Evolutionary conservation across 78 protist genomes (phyloP), one percentile per base, ranked within the genome.

Genomic region (Creolimax fragrantissima): DNA sequence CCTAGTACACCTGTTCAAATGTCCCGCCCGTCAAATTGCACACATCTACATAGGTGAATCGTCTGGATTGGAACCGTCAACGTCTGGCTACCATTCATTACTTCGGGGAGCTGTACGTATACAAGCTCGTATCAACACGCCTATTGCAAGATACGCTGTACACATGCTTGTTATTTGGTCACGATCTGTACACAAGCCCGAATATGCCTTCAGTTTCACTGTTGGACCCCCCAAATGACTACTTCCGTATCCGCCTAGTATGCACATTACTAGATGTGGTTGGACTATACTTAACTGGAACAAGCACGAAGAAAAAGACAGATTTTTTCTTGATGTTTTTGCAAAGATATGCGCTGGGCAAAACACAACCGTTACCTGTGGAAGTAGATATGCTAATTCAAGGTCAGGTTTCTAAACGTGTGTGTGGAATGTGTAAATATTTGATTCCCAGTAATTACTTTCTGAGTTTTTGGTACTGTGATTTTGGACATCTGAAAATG

Each of bases 21-120:
- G 5, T 41, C 5, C 86, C 4, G 39, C 39, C 35, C 42, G 86
- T 11, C 44, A 5, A 58, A 11, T 11, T 58, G 74, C 74, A 58
- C 74, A 58, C 74, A 58, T 83, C 37, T 83, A 24, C 35, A 41
- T 41, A 83, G 86, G 35, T 83, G 42, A 89, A 89, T 43, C 67
- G 42, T 3, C 66, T 45, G 39, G n/a, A 89, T 44, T 89, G 91
- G 91, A 89, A 89, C 81, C 97, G 94, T 81, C 91, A 81, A 85
- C 85, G 95, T 58, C 89, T 95, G 43, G 45, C 92, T 90, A 83
- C 83, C 42, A 39, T 83, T 5, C 94, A 91, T 35, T 42, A 93
- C 5, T 93, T 96, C 44, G 95, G 95, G 43, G 96, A 95, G 44
- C 66, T 96, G 41, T 96, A 91, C 86, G 93, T 91, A 90, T 92